A percentile compares a stretch with the other conserved stretches of the same genome.
Evolutionary conservation across 2,329 filamentous ascomycete species (phyloP).

Genomic region (Microdochium trichocladiopsis): DNA sequence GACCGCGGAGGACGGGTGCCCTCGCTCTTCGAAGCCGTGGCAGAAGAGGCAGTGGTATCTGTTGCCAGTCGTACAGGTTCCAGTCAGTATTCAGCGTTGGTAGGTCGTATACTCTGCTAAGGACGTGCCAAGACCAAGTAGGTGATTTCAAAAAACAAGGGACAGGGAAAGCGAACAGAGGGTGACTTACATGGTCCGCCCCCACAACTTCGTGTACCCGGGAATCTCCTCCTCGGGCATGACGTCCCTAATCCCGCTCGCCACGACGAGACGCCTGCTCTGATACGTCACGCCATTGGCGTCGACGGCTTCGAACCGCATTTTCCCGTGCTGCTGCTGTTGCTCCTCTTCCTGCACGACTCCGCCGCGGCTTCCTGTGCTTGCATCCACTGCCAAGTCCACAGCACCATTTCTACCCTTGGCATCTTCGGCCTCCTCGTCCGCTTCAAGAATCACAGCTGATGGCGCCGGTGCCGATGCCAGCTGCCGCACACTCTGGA

Average conservation of each 20-base stretch:
- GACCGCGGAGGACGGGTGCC: constrained; percentile 34
- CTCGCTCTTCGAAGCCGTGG: constrained; percentile 51
- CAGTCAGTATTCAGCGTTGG: no score
- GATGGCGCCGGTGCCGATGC: constrained; percentile 1
- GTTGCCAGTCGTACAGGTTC: background rate
- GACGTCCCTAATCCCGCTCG: constrained; percentile 44
- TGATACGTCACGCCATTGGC: constrained; percentile 30
- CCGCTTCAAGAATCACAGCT: constrained; percentile 39
- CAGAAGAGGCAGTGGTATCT: constrained; percentile 55
- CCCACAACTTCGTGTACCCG: constrained; percentile 51
- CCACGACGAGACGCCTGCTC: constrained; percentile 42
- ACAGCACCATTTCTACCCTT: background rate
- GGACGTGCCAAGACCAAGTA: no score
- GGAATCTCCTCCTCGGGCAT: constrained; percentile 33
- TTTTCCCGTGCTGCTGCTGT: constrained; percentile 11
- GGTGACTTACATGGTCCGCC: constrained; percentile 34
- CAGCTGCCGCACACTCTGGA: constrained; percentile 9
- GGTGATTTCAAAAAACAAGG: no score
- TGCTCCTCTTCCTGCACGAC: constrained; percentile 11
- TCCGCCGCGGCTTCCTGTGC: background rate
- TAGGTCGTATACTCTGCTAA: no score
- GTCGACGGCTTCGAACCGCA: constrained; percentile 26
- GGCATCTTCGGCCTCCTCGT: constrained; percentile 1
- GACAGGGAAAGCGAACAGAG: no score
- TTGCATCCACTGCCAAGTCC: no score